phyloP scores from a whole-genome alignment of 1,139 yeast species.

The Yamadazyma jaroonii region DNA sequence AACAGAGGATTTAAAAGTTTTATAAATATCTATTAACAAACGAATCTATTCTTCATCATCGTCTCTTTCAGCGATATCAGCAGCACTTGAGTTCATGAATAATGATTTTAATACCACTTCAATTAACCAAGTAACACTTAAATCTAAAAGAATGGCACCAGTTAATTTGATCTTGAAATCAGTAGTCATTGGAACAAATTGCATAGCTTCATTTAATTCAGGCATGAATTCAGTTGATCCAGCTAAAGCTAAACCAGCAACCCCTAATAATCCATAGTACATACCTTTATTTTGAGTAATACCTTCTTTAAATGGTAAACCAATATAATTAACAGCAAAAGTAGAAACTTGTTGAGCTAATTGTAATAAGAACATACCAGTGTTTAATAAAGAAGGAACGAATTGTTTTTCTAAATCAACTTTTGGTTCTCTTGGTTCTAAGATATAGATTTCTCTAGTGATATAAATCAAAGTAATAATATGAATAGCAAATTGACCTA shows the following conservation, averaged over 20 bases:
- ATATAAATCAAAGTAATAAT: constrained; percentile 78
- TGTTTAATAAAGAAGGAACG: constrained; percentile 84
- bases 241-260: constrained; percentile 80
- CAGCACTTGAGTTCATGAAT: constrained; percentile 89
- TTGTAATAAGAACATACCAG: constrained; percentile 93
- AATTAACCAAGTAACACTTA: constrained; percentile 73
- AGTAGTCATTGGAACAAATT: constrained; percentile 81
- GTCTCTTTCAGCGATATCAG: constrained; percentile 75
- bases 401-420: constrained; percentile 89
- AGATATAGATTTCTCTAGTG: constrained; percentile 73
- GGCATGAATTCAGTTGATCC: constrained; percentile 96
- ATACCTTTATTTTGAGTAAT: constrained; percentile 90
- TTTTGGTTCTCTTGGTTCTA: constrained; percentile 90
- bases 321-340: constrained; percentile 96
- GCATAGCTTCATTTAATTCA: constrained; percentile 87
- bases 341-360: constrained; percentile 97
- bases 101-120: constrained; percentile 76
- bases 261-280: constrained; percentile 94
- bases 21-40: neutral
- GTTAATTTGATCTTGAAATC: constrained; percentile 80
- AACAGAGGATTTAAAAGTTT: constrained; percentile 20
- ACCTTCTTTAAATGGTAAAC: constrained; percentile 93
- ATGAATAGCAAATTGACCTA: constrained; percentile 95
- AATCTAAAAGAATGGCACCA: constrained; percentile 68
- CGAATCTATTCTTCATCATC: constrained; percentile 11